phyloP scores from a whole-genome alignment of 768 basidiomycete genomes.

The Naganishia onofrii region DNA sequence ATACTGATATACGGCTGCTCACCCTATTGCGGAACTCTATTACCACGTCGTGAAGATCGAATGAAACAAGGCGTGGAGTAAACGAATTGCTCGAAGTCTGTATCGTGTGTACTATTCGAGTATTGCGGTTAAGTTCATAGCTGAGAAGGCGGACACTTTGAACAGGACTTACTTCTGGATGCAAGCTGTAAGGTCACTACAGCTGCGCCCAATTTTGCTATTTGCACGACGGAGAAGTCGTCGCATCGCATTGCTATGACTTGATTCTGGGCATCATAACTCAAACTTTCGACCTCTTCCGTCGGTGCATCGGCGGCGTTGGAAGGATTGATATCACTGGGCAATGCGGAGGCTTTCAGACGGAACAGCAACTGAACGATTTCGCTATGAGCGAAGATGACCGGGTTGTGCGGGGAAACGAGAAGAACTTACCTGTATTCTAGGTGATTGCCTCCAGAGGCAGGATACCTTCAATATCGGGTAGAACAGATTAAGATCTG shows the following conservation, averaged over 20 bases:
- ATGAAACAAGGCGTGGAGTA: background rate
- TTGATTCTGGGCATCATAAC: constrained; percentile 11
- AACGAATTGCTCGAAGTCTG: background rate
- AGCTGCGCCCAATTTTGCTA: constrained; percentile 4
- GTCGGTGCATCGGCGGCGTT: too few relatives aligned
- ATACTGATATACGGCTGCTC: background rate
- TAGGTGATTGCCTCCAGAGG: constrained; percentile 6
- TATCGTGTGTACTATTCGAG: background rate
- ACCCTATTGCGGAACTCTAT: constrained; percentile 2
- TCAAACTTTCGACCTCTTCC: background rate
- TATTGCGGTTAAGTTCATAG: background rate
- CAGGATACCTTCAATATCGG: constrained; percentile 12
- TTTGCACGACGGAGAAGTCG: constrained; percentile 7
- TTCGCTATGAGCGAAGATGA: background rate
- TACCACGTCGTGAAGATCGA: background rate
- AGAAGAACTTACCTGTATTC: constrained; percentile 7
- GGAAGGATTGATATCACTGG: background rate
- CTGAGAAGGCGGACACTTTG: too few relatives aligned
- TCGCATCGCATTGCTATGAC: constrained; percentile 1
- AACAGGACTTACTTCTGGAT: background rate
- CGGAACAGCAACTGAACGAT: background rate
- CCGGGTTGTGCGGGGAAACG: background rate
- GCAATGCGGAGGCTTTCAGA: constrained; percentile 2
- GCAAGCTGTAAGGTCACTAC: constrained; percentile 13
- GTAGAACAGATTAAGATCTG: background rate